Base-by-base conservation (phyloP, 2,329 filamentous ascomycete genomes). In the Alternaria alternata region DNA sequence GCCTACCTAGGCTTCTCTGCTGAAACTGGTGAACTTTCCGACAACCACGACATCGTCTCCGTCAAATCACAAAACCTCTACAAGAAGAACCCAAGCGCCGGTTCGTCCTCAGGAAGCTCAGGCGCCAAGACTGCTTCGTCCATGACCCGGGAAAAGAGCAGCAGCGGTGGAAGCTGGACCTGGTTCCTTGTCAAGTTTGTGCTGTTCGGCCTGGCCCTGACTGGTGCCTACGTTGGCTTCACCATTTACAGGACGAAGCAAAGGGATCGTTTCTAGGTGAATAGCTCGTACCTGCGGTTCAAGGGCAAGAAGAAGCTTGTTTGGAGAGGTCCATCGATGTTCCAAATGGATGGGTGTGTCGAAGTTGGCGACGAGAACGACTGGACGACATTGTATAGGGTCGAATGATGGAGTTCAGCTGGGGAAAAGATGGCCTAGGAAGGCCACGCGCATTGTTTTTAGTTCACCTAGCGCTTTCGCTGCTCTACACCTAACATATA, bases 31-130 rank as follows among this genome's bases (percentile, higher is more conserved):
- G 94, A 99, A 83, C 87, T 99, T 67, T 93, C 89, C 80, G 95
- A 99, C 82, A 97, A 97, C 85, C 94, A 97, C 85, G 95, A 99
- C 81, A 96, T 99, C 79, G 88, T 98, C 77, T 91, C 88, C 51
- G 87, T 99, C 71, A 85, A 89, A 65, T 90, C 94, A 58, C 91
- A 91, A 84, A 99, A 97, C 80, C 83, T 99, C 63, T 98, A 98
- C 83, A 89, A 86, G 71, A 87, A 69, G 61, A 72, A 67, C 49
- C 68, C 68, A 18, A 59, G 61, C 41, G 64, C 72, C 7, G 16
- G 30, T 26, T 38, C 51, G 12, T 47, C 57, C 4, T 51, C 60
- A 39, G 48, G 57, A 26, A 43, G 46, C 42, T n/a, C 59, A 9
- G 59, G 61, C 24, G 49, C 44, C 18, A 67, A 69, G 57, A 55